These are phyloP conservation scores for Musa troglodytarum DNA, from an alignment of 176 grass and related monocot species.

Conservation along the genomic window DNA sequence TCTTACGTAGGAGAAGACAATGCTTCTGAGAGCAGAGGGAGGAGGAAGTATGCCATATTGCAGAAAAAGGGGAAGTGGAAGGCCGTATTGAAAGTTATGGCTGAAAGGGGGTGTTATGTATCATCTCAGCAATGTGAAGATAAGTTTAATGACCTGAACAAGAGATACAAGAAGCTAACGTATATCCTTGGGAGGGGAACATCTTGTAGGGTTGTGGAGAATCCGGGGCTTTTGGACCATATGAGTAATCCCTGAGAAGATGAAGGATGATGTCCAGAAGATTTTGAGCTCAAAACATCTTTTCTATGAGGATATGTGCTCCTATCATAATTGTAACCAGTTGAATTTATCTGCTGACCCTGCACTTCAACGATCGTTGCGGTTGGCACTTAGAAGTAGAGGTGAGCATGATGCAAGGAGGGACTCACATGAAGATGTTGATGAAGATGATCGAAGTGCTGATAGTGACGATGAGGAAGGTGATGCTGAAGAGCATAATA, in stretches of 20 bases:
- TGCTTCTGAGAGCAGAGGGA: constrained; percentile 31
- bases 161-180: constrained; percentile 60
- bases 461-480: constrained; percentile 46
- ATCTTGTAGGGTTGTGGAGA: constrained; percentile 45
- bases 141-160: constrained; percentile 79
- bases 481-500: constrained; percentile 5
- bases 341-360: constrained; percentile 41
- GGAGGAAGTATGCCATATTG: constrained; percentile 37
- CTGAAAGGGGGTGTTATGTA: constrained; percentile 44
- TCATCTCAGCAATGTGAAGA: constrained; percentile 64
- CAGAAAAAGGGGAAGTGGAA: constrained; percentile 74
- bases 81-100: constrained; percentile 49
- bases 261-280: constrained; percentile 47
- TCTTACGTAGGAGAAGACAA: constrained; percentile 43
- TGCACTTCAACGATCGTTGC: constrained; percentile 40
- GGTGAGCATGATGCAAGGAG: constrained; percentile 34
- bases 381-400: constrained; percentile 41
- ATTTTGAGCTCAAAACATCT: constrained; percentile 67
- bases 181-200: constrained; percentile 57
- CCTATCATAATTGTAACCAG: constrained; percentile 50
- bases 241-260: constrained; percentile 35
- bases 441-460: constrained; percentile 44
- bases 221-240: constrained; percentile 39
- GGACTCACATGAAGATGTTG: constrained; percentile 29
- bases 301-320: constrained; percentile 69